Conservation (phyloP, 2,329 filamentous ascomycete genomes). For the Xylariaceae sp. region DNA sequence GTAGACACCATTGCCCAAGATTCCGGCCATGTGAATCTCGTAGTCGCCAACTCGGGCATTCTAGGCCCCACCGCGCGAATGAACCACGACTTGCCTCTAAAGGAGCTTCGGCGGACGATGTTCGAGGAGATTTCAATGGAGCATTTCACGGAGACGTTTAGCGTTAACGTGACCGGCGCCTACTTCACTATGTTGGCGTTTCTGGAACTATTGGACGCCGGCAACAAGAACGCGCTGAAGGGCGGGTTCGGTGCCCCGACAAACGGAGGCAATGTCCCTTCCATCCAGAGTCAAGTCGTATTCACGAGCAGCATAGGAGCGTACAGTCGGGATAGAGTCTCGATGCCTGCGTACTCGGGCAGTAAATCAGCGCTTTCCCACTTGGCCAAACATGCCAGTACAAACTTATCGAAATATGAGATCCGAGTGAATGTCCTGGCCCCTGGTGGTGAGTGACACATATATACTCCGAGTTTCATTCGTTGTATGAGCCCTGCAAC, state of each 20-base stretch:
- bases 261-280: constrained; percentile 19
- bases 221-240: constrained; percentile 27
- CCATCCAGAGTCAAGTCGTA: constrained; percentile 30
- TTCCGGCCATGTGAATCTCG: constrained; percentile 56
- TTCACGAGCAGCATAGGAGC: constrained; percentile 26
- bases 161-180: constrained; percentile 31
- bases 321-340: constrained; percentile 19
- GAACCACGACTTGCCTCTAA: constrained; percentile 23
- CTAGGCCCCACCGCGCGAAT: constrained; percentile 40
- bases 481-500: background rate
- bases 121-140: constrained; percentile 50
- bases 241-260: constrained; percentile 21
- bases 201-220: constrained; percentile 29
- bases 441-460: constrained; percentile 26
- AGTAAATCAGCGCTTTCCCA: constrained; percentile 29
- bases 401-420: constrained; percentile 22
- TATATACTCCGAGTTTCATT: no score
- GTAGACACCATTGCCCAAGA: constrained; percentile 50
- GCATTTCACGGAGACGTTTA: constrained; percentile 52
- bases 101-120: constrained; percentile 39
- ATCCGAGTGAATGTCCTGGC: constrained; percentile 31
- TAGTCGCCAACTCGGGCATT: constrained; percentile 58
- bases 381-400: constrained; percentile 27
- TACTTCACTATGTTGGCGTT: constrained; percentile 31
- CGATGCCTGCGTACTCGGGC: constrained; percentile 22